Conservation (phyloP, 75 land plant genomes). For the Ceratopteris richardii region DNA sequence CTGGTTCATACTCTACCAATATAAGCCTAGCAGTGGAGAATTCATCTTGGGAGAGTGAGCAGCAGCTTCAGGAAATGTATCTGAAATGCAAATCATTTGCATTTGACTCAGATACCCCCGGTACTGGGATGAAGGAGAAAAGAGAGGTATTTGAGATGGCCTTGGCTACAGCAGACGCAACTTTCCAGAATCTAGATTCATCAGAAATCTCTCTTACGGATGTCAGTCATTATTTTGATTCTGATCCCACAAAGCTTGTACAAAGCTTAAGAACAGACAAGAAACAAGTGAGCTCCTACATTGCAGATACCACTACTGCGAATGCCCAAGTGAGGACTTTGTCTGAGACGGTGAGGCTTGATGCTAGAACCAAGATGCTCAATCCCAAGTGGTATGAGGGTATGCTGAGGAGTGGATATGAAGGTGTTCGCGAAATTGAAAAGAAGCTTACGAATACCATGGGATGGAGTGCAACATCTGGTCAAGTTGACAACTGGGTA, state of each 20-base stretch:
- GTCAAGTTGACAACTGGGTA: conserved; percentile 99
- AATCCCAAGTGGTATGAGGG: too few relatives aligned
- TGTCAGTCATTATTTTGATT: conserved; percentile 98
- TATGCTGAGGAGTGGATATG: conserved; percentile 91
- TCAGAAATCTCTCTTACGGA: too few relatives aligned
- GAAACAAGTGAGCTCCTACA: conserved; percentile 87
- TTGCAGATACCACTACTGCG: too few relatives aligned
- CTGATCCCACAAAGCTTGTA: conserved; percentile 96
- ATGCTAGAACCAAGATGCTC: conserved; percentile 91
- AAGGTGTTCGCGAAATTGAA: conserved; percentile 98
- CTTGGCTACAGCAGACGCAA: conserved; percentile 95
- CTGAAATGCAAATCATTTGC: conserved; percentile 93
- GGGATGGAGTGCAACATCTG: conserved; percentile 99
- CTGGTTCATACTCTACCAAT: conserved; percentile 98
- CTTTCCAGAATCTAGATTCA: conserved; percentile 98
- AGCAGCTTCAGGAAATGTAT: conserved; percentile 99
- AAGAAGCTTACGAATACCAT: conserved; percentile 96
- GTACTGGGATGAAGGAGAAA: conserved; percentile 93
- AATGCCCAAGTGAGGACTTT: conserved; percentile 95
- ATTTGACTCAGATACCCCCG: conserved; percentile 89
- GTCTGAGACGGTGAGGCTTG: conserved; percentile 90
- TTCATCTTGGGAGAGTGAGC: conserved; percentile 98
- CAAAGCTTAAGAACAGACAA: conserved; percentile 80
- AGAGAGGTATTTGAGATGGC: conserved; percentile 93
- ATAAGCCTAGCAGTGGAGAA: conserved; percentile 97